Percentiles rank a stretch among this genome's conserved stretches.
Conservation (phyloP, 2,329 filamentous ascomycete species). For the Alternaria panax region DNA sequence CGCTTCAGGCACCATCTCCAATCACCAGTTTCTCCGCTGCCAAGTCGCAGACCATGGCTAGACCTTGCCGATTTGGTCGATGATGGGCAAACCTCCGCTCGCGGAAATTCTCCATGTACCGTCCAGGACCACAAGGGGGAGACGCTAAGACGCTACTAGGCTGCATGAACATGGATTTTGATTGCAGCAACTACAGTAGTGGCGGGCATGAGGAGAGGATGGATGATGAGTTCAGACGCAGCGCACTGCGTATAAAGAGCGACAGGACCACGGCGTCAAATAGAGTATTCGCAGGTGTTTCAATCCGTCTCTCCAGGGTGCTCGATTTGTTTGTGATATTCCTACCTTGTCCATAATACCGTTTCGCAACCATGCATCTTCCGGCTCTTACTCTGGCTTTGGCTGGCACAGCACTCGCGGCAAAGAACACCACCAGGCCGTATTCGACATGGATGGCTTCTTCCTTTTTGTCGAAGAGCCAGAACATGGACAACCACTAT, state of each 20-base stretch:
- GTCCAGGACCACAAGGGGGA: conserved; percentile 15
- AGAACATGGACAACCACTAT: conserved; percentile 54
- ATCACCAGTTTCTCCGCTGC: conserved; percentile 38
- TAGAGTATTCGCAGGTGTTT: background rate
- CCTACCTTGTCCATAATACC: conserved; percentile 18
- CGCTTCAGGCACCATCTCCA: conserved; percentile 14
- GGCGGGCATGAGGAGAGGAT: conserved; percentile 2
- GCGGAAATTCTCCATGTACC: conserved; percentile 24
- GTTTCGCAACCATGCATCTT: conserved; percentile 34
- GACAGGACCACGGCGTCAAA: background rate
- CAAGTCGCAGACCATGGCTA: conserved; percentile 17
- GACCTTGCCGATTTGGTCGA: conserved; percentile 17
- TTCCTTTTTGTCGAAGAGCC: conserved; percentile 56
- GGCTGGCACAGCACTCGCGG: conserved; percentile 32
- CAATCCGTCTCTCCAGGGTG: background rate
- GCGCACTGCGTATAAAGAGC: conserved; percentile 14
- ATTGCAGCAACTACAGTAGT: conserved; percentile 17
- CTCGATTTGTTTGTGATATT: background rate
- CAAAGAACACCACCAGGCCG: conserved; percentile 31
- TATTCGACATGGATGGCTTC: conserved; percentile 56
- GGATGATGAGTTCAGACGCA: background rate
- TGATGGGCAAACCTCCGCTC: conserved; percentile 19
- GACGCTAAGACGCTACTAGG: conserved; percentile 15
- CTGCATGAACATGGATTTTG: conserved; percentile 22
- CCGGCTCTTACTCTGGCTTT: conserved; percentile 32